Base-by-base conservation (phyloP, 106 monocot species). In the Dendrobium chrysotoxum region DNA sequence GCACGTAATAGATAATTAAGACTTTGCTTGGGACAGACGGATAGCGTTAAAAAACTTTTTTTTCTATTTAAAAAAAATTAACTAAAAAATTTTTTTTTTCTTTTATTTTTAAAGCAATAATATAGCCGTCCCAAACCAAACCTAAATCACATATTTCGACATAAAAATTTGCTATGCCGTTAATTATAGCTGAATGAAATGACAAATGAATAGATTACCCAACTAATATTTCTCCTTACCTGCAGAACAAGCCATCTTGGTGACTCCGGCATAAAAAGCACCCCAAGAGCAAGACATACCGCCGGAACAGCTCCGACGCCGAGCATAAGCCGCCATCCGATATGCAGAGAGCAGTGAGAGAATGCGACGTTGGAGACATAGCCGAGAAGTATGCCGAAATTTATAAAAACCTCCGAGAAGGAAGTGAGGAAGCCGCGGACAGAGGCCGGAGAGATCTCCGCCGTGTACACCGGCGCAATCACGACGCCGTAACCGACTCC, bases 401-500 rank as follows among this genome's bases (percentile, higher is more conserved):
- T 88, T 68, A 85, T 85, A 79, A 85, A 88, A 10, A 85, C 76
- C 64, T 85, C 88, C 0, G 88, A 85, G 38, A 88, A 82, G 41
- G 88, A 88, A 12, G 85, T 78, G 38, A 88, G 88, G 26, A 77
- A 66, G 7, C 88, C 88, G 8, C 88, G 85, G 9, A 79, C 40
- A n/a, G 85, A 72, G 9, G 88, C 70, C 10, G 88, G 81, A 0
- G 88, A 76, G 31, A 88, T 42, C 85, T 88, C 88, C 28, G 88
- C 85, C 3, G 88, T 82, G 77, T 88, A 90, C 18, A 90, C 90
- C 2, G 90, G 90, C 5, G 90, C 95, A 7, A 95, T 92, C 88
- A 92, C 84, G 17, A 88, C 79, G 15, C 88, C 90, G 77, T 87
- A 95, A 11, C 95, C 95, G 21, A 90, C 84, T 12, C 95, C 95